Evolutionary conservation across 306 rosid species (phyloP), one percentile per base, ranked within the genome.

Genomic region (Fragaria nilgerrensis): DNA sequence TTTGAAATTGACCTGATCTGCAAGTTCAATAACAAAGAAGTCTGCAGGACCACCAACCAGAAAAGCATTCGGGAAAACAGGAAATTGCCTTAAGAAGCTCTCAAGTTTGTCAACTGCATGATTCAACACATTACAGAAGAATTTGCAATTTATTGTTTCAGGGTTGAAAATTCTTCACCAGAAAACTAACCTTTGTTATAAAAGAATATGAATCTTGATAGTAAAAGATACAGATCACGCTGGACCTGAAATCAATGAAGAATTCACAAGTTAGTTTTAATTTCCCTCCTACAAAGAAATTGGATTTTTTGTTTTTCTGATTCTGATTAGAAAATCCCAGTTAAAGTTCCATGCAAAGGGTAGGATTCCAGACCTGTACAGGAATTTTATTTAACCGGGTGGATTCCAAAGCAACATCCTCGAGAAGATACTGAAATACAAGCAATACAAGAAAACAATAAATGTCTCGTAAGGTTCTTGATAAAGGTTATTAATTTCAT

Each of bases 191-290:
- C 97, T 89, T 92, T 81, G 77, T 86, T 82, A 77, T 96, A 96
- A 77, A 96, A 96, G 56, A 96, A 78, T 81, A 96, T 89, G 86
- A 96, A 92, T 86, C 98, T 84, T 12, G 97, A 86, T 66, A 96
- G 97, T 89, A 96, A 76, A 72, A 93, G 98, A 90, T 84, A 96
- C 75, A 87, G 88, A 83, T 96, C 99, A 81, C 98, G 83, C 79
- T 91, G 99, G 82, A 90, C 97, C 99, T 96, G 91, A 81, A 83
- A 78, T 75, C 2, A 52, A 76, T 7, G n/a, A 79, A 68, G 70
- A 73, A 63, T 68, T 56, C 50, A 78, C 25, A 70, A 76, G 76
- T 74, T 67, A 72, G 70, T 80, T 62, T 71, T 66, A 68, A 73
- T 66, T 32, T 29, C n/a, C 41, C 55, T 68, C 75, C 79, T 25